Percentiles rank a stretch among this genome's conserved stretches.
Evolutionary conservation across 2,329 filamentous ascomycete genomes (phyloP).

Genomic region (Diaporthe ilicicola): DNA sequence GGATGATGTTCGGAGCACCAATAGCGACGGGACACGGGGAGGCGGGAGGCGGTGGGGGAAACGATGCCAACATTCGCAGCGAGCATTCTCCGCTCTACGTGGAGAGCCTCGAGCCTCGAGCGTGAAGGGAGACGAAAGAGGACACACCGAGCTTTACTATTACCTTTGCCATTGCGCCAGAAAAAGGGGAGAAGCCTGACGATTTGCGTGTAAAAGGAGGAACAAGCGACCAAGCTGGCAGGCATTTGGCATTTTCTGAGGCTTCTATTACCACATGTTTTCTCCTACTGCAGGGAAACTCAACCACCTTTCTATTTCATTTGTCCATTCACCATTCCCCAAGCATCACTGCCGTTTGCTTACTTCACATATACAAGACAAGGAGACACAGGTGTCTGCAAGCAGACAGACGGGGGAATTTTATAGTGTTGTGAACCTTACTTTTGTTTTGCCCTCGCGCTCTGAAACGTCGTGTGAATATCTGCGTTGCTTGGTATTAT

Average conservation of each 20-base stretch:
- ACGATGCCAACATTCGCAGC: not conserved
- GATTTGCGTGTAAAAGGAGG: slow-evolving; percentile 25
- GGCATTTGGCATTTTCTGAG: slow-evolving; percentile 31
- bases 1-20: slow-evolving; percentile 4
- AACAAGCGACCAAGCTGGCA: slow-evolving; percentile 28
- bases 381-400: slow-evolving; percentile 37
- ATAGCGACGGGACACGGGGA: not conserved
- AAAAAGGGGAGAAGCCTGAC: slow-evolving; percentile 17
- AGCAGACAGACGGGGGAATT: slow-evolving; percentile 36
- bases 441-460: not conserved
- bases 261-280: slow-evolving; percentile 26
- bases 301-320: slow-evolving; percentile 36
- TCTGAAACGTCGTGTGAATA: not conserved
- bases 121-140: not conserved
- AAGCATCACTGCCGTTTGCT: slow-evolving; percentile 30
- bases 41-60: not conserved
- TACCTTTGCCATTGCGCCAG: slow-evolving; percentile 8
- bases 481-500: not conserved
- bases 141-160: slow-evolving; percentile 20
- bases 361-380: slow-evolving; percentile 43
- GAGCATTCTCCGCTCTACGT: slow-evolving; percentile 2
- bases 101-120: not conserved
- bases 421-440: slow-evolving; percentile 28
- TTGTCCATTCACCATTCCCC: slow-evolving; percentile 31
- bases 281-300: slow-evolving; percentile 15